Conservation (phyloP, 1,139 yeast species). For the Yamadazyma triangularis region DNA sequence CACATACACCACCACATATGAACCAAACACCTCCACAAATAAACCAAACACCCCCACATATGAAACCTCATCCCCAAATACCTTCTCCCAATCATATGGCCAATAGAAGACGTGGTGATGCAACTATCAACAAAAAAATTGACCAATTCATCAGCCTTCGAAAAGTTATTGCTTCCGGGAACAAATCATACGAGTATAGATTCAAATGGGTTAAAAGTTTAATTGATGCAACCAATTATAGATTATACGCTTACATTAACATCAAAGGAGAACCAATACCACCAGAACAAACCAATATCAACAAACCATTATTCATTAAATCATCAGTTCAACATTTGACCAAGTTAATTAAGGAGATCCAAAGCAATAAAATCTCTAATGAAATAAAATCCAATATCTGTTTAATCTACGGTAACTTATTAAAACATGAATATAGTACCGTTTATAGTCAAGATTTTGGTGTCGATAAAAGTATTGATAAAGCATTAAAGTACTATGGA, state of each 20-base stretch:
- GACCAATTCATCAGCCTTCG: constrained; percentile 35
- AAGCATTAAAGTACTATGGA: constrained; percentile 30
- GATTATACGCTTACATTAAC: constrained; percentile 38
- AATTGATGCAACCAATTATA: constrained; percentile 36
- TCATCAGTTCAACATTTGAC: constrained; percentile 38
- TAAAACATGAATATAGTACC: constrained; percentile 30
- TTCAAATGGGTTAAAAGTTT: constrained; percentile 45
- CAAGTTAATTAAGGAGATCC: constrained; percentile 34
- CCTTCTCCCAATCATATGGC: constrained; percentile 1
- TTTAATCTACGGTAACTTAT: constrained; percentile 37
- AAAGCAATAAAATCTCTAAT: constrained; percentile 18
- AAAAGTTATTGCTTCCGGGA: constrained; percentile 37
- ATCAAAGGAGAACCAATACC: constrained; percentile 41
- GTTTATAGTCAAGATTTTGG: constrained; percentile 37
- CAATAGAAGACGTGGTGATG: constrained; percentile 10
- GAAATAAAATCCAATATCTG: constrained; percentile 27
- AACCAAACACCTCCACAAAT: constrained; percentile 5
- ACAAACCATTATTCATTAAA: constrained; percentile 36
- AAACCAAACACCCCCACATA: constrained; percentile 1
- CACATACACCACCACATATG: constrained; percentile 3
- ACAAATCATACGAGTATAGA: constrained; percentile 40
- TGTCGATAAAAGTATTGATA: constrained; percentile 24
- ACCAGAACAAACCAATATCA: constrained; percentile 26
- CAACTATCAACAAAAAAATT: constrained; percentile 26
- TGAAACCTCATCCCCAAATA: not conserved